Evolutionary conservation across 441 rosid genomes (phyloP).

Genomic region (Arabidopsis lyrata): DNA sequence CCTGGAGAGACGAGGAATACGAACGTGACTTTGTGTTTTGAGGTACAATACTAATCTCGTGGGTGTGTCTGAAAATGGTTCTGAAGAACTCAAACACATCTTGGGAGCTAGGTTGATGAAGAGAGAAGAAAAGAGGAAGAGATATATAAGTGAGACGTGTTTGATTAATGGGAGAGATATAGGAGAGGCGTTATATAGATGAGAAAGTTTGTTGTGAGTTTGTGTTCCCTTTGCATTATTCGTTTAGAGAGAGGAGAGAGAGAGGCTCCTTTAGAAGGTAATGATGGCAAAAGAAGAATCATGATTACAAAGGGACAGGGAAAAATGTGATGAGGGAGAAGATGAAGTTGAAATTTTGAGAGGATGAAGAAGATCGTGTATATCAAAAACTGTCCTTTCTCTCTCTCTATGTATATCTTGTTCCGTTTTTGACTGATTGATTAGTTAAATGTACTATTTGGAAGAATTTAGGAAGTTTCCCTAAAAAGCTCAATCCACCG

Average conservation of each 20-base stretch:
- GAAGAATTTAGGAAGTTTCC: slow-evolving; percentile 40
- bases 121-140: slow-evolving; percentile 27
- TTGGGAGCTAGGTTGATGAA: slow-evolving; percentile 23
- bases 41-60: slow-evolving; percentile 35
- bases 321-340: slow-evolving; percentile 49
- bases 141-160: slow-evolving; percentile 32
- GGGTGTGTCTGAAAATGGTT: slow-evolving; percentile 38
- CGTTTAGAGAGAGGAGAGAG: slow-evolving; percentile 37
- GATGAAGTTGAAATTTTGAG: slow-evolving; percentile 44
- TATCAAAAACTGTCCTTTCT: background rate
- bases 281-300: slow-evolving; percentile 70
- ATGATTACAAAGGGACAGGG: slow-evolving; percentile 67
- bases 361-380: slow-evolving; percentile 27
- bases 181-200: slow-evolving; percentile 42
- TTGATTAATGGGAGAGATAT: slow-evolving; percentile 32
- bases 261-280: slow-evolving; percentile 53
- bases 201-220: slow-evolving; percentile 38
- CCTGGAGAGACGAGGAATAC: slow-evolving; percentile 56
- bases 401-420: slow-evolving; percentile 18
- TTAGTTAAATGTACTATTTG: slow-evolving; percentile 36
- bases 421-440: slow-evolving; percentile 22
- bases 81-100: slow-evolving; percentile 50
- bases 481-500: slow-evolving; percentile 41
- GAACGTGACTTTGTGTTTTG: slow-evolving; percentile 49
- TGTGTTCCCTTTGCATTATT: slow-evolving; percentile 32